A percentile compares a stretch with the other conserved stretches of the same genome.
Evolutionary conservation across 2,329 filamentous ascomycete genomes (phyloP).

Genomic region (Anthostomella pinea): DNA sequence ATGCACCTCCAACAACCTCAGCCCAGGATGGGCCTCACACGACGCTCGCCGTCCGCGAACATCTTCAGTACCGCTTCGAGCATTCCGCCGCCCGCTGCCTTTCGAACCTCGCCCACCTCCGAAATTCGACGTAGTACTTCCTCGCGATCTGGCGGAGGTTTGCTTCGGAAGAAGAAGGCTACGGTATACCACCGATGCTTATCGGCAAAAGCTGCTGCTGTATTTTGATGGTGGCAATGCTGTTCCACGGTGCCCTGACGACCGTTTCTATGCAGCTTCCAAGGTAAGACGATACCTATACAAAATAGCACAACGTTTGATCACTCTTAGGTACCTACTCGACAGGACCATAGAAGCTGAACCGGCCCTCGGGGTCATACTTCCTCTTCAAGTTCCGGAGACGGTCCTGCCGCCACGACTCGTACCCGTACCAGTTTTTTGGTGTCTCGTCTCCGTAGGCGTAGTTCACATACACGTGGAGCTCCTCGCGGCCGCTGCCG

Average conservation of each 20-base stretch:
- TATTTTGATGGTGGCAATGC: no score
- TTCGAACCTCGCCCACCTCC: constrained; percentile 52
- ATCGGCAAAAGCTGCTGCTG: no score
- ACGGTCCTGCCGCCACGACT: constrained; percentile 36
- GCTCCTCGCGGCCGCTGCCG: constrained; percentile 18
- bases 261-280: no score
- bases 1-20: constrained; percentile 36
- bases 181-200: no score
- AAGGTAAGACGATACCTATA: no score
- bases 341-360: constrained; percentile 29
- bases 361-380: constrained; percentile 32
- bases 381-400: constrained; percentile 34
- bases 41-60: constrained; percentile 64
- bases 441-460: constrained; percentile 30
- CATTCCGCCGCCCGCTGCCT: constrained; percentile 56
- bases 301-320: no score
- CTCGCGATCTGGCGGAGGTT: constrained; percentile 64
- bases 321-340: constrained; percentile 4
- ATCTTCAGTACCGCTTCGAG: constrained; percentile 70
- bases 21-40: constrained; percentile 37
- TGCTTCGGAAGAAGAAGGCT: constrained; percentile 95
- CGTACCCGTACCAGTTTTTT: constrained; percentile 35
- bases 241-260: no score
- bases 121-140: constrained; percentile 76
- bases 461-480: constrained; percentile 35